Conservation (phyloP, 768 basidiomycete species). For the Hypholoma fasciculare region DNA sequence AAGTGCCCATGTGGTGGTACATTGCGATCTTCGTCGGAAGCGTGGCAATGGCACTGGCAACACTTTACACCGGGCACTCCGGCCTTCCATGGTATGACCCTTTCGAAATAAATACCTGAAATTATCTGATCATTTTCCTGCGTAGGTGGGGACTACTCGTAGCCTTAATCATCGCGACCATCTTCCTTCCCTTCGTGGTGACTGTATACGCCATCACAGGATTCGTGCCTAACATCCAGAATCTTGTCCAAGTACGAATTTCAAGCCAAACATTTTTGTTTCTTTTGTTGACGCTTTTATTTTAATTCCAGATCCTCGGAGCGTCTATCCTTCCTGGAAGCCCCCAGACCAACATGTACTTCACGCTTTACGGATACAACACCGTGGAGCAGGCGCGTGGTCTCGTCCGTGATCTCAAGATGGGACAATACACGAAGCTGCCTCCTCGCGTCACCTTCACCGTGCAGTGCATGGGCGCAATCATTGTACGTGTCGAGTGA, state of each 20-base stretch:
- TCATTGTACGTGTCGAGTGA: conserved; percentile 40
- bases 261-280: background rate
- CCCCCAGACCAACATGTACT: conserved; percentile 53
- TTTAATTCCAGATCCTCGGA: conserved; percentile 43
- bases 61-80: conserved; percentile 52
- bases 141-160: conserved; percentile 52
- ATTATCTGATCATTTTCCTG: background rate
- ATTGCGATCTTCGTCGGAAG: conserved; percentile 39
- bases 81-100: conserved; percentile 52
- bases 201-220: conserved; percentile 55
- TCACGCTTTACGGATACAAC: conserved; percentile 44
- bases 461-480: conserved; percentile 55
- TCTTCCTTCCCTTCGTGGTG: conserved; percentile 53
- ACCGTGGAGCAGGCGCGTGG: conserved; percentile 48
- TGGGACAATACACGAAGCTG: conserved; percentile 56
- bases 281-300: background rate
- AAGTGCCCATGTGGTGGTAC: conserved; percentile 56
- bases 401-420: conserved; percentile 61
- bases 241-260: conserved; percentile 28
- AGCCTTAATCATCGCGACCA: conserved; percentile 47
- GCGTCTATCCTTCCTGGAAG: conserved; percentile 47
- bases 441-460: conserved; percentile 65
- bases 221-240: conserved; percentile 32
- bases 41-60: conserved; percentile 53
- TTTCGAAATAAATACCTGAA: background rate